Evolutionary conservation across 441 rosid species (phyloP).

Genomic region (Breynia disticha): DNA sequence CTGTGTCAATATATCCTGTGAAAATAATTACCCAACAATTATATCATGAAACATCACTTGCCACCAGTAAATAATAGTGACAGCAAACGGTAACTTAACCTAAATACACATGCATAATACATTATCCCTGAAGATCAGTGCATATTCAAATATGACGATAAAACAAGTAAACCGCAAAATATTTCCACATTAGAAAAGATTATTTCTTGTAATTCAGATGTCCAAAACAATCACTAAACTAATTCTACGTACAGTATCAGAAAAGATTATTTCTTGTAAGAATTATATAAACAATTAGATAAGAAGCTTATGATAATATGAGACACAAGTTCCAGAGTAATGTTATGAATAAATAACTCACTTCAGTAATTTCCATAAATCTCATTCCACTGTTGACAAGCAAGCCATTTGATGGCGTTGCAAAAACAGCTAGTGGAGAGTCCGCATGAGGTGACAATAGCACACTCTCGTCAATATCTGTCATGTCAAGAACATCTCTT

Average conservation of each 20-base stretch:
- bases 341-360: constrained; percentile 28
- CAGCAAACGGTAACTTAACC: neutral
- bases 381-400: constrained; percentile 69
- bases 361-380: constrained; percentile 70
- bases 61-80: constrained; percentile 5
- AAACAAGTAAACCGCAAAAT: too few species aligned
- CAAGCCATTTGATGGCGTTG: constrained; percentile 43
- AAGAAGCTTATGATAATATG: too few species aligned
- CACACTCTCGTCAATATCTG: constrained; percentile 47
- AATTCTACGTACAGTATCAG: neutral
- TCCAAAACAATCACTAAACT: too few species aligned
- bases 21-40: constrained; percentile 15
- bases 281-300: too few species aligned
- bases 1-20: constrained; percentile 82
- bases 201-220: too few species aligned
- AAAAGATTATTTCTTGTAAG: neutral
- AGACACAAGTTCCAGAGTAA: too few species aligned
- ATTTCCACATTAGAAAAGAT: too few species aligned
- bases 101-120: neutral
- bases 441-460: constrained; percentile 40
- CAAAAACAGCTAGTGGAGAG: constrained; percentile 50
- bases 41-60: constrained; percentile 2
- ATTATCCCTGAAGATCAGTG: too few species aligned
- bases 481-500: constrained; percentile 48
- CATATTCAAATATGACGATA: too few species aligned